Evolutionary conservation across 202 grass and related monocot species (phyloP).

Genomic region (Panicum hallii): DNA sequence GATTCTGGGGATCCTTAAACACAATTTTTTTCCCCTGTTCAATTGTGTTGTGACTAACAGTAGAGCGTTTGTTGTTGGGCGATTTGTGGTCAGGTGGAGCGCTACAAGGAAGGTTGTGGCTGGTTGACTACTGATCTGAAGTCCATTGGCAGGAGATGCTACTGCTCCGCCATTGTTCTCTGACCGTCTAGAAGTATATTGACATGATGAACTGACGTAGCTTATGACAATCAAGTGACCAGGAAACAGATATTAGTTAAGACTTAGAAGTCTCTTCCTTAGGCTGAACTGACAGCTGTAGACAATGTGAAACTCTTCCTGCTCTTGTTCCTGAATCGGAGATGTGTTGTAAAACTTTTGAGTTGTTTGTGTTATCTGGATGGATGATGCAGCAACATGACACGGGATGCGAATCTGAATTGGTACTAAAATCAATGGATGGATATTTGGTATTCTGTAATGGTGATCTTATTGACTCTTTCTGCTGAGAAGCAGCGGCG

Average conservation of each 20-base stretch:
- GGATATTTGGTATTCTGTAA: background rate
- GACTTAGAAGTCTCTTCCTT: background rate
- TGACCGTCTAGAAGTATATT: conserved; percentile 20
- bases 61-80: background rate
- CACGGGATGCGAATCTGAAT: background rate
- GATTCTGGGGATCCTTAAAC: background rate
- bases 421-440: background rate
- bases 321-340: background rate
- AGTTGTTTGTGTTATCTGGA: conserved; percentile 11
- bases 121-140: conserved; percentile 57
- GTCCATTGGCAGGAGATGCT: conserved; percentile 67
- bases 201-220: background rate
- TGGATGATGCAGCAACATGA: background rate
- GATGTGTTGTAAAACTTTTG: background rate
- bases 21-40: background rate
- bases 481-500: too few relatives aligned
- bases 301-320: background rate
- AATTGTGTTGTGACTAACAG: too few relatives aligned
- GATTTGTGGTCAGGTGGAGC: conserved; percentile 50
- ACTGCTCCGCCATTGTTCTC: conserved; percentile 63
- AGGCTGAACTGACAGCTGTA: conserved; percentile 15
- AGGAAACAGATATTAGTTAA: conserved; percentile 12
- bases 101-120: conserved; percentile 62
- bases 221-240: conserved; percentile 8
- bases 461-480: background rate